Base-by-base conservation (phyloP, 441 rosid genomes). In the Gossypium gossypioides region DNA sequence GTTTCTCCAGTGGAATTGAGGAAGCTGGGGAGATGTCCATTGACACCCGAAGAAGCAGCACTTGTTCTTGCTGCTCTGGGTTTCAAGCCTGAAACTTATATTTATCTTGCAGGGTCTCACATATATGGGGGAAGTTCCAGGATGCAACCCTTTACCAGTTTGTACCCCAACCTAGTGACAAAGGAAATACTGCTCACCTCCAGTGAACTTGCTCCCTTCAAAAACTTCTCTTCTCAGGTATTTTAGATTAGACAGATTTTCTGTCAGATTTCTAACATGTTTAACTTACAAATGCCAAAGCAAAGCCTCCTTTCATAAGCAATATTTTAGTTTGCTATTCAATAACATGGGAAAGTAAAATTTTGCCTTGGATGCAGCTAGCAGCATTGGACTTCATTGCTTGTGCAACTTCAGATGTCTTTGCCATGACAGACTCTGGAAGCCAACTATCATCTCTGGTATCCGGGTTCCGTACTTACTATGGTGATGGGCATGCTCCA, bases 381-480 rank as follows among this genome's bases (percentile, higher is more conserved):
- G 99, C 97, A 2, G 97, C 99, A 4, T 63, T 95, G 78, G 97
- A 92, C 79, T 88, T 92, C 71, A 89, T 95, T 62, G 93, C 89
- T 12, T 91, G 96, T 76, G 93, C 94, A 60, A 89, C 93, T 46
- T 84, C 97, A 46, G 96, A 92, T 71, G 93, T 89, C 24, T 95
- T 92, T 80, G 93, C 97, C 21, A 89, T 92, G 97, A 95, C 97
- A 4, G 99, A 91, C 76, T 95, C 99, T 0, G 97, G 99, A 65
- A 95, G 97, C 83, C 97, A 95, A 75, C 69, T 95, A 56, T 87
- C 97, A 0, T 95, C 97, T 13, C 74, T 92, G 60, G 99, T 91
- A n/a, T 87, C 97, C 52, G 97, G 97, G 72, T 89, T 83, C 78
- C 81, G 95, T 71, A 87, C 93, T 37, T 95, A 95, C 84, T 89